phyloP scores from a whole-genome alignment of 2,329 filamentous ascomycete genomes.

The Botrytis tulipae region DNA sequence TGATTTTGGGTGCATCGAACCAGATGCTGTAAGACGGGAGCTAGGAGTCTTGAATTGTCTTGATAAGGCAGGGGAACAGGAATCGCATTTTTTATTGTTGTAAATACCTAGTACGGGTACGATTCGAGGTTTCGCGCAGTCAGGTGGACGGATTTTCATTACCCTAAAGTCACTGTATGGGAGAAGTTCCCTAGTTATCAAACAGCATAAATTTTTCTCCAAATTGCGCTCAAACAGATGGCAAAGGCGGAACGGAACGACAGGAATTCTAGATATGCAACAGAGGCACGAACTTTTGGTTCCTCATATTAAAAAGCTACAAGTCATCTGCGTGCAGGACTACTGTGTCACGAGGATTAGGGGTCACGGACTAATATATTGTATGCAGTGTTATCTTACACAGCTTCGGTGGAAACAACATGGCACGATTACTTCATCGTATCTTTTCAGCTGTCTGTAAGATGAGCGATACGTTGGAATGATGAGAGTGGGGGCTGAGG shows the following conservation, averaged over 20 bases:
- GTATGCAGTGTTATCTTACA: neutral
- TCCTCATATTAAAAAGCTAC: neutral
- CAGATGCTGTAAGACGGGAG: neutral
- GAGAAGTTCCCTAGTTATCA: neutral
- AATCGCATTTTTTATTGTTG: neutral
- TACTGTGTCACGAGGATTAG: neutral
- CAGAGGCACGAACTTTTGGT: neutral
- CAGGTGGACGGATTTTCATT: neutral
- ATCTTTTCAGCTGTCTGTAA: neutral
- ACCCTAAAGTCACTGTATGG: neutral
- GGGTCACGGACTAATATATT: neutral
- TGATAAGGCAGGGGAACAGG: neutral
- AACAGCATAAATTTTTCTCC: neutral
- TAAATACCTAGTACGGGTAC: neutral
- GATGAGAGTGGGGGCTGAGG: neutral
- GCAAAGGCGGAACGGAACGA: slow-evolving; percentile 12
- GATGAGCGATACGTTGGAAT: neutral
- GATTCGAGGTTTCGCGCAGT: neutral
- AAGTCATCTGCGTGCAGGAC: neutral
- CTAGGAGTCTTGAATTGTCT: neutral
- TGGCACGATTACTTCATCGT: neutral
- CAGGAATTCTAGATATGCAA: slow-evolving; percentile 7
- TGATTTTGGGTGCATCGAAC: neutral
- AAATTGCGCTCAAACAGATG: too few relatives aligned
- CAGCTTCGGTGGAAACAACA: neutral